Evolutionary conservation across 306 rosid species (phyloP).

Genomic region (Corylus heterophylla): DNA sequence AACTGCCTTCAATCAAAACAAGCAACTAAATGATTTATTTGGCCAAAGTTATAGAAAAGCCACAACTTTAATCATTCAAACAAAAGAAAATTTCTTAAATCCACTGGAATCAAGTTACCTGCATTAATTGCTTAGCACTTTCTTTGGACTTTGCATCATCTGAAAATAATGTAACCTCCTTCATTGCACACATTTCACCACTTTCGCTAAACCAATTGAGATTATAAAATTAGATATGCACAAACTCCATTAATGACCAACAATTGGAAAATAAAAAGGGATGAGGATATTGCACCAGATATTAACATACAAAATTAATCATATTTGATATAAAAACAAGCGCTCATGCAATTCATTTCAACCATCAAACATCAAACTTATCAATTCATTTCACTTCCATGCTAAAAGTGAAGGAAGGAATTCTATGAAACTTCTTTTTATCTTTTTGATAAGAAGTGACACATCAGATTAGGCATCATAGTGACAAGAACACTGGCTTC

Average conservation of each 20-base stretch:
- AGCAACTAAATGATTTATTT: conserved; percentile 20
- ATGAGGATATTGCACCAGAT: background rate
- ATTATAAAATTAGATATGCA: conserved; percentile 21
- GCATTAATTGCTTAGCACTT: conserved; percentile 92
- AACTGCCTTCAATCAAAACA: conserved; percentile 35
- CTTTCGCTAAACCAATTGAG: conserved; percentile 61
- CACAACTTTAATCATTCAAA: background rate
- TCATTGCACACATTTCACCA: conserved; percentile 99
- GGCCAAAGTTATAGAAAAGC: conserved; percentile 1
- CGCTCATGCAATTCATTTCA: background rate
- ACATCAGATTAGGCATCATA: background rate
- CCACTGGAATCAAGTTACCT: conserved; percentile 50
- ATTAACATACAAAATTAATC: background rate
- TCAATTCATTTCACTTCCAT: background rate
- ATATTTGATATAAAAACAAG: background rate
- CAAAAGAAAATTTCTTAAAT: conserved; percentile 4
- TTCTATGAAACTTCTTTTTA: background rate
- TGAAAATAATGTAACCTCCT: conserved; percentile 96
- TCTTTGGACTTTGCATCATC: conserved; percentile 97
- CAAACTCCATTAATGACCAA: conserved; percentile 8
- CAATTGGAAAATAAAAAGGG: conserved; percentile 1
- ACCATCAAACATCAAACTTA: background rate
- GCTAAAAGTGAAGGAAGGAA: background rate
- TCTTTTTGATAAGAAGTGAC: background rate
- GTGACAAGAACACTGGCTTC: background rate